Evolutionary conservation across 805 yeast species (phyloP), one percentile per base, ranked within the genome.

Genomic region (Pachysolen tannophilus): DNA sequence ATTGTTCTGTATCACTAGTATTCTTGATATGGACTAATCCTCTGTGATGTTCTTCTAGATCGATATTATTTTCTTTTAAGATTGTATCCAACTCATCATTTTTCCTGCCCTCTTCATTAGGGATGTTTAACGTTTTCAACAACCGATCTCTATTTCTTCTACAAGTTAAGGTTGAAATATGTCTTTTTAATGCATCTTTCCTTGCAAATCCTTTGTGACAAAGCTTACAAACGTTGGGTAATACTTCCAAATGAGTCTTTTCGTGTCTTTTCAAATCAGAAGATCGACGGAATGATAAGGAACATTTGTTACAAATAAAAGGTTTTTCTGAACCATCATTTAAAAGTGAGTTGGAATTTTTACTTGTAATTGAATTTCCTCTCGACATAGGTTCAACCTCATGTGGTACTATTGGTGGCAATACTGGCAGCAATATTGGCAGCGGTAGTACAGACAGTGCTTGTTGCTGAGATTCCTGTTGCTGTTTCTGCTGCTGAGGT

Each of bases 121-220:
- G n/a, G n/a, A n/a, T n/a, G n/a, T n/a, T n/a, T n/a, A n/a, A n/a
- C n/a, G n/a, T n/a, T n/a, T n/a, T 49, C 29, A 61, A 39, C 34
- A 71, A 42, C 49, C 77, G 71, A 37, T 73, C 78, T 26, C 84
- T 69, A 50, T 82, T 82, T 37, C 92, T 52, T 43, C 72, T 72
- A 60, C 94, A 82, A 0, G 92, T 82, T 41, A 78, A 58, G 0
- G 94, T 82, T 33, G 80, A 81, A 37, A 65, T 63, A 53, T 82
- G 94, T 45, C 94, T 63, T 51, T 82, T 82, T 46, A 82, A 61
- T 0, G 92, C 92, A 56, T 82, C 94, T 47, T 80, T 81, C 32
- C 94, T 61, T 2, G 92, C 90, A 65, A 82, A 82, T 0, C 92
- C 88, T 49, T 82, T 82, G 25, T 84, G 85, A 60, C 94, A 82